Evolutionary conservation across 2,329 filamentous ascomycete species (phyloP).

Genomic region (Ceratocystis variospora): DNA sequence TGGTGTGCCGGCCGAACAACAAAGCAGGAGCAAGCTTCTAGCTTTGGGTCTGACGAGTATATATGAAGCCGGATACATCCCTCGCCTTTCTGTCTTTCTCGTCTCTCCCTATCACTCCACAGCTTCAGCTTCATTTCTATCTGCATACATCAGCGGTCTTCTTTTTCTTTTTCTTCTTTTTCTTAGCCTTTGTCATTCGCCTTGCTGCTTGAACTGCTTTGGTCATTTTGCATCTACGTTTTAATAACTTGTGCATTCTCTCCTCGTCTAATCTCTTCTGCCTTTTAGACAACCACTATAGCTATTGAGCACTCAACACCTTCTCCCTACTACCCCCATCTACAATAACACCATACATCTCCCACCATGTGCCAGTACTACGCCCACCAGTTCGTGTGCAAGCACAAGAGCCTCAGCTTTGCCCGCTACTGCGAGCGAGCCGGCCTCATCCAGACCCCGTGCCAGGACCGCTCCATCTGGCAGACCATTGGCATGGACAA

Average conservation of each 20-base stretch:
- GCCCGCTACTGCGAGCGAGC: slow-evolving; percentile 28
- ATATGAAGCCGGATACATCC: slow-evolving; percentile 5
- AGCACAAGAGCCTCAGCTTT: slow-evolving; percentile 27
- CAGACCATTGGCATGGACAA: slow-evolving; percentile 28
- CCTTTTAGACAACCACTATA: background rate
- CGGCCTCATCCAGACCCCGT: slow-evolving; percentile 28
- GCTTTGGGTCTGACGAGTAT: slow-evolving; percentile 1
- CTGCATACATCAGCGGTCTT: slow-evolving; percentile 1
- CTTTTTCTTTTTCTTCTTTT: background rate
- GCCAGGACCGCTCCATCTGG: slow-evolving; percentile 26
- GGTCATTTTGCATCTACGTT: slow-evolving; percentile 4
- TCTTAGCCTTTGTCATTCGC: background rate
- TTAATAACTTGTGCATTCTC: slow-evolving; percentile 3
- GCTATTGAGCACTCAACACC: background rate
- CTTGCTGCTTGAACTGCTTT: background rate
- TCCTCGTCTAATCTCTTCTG: background rate
- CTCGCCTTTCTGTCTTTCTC: background rate
- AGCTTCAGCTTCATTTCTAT: background rate
- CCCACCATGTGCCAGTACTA: slow-evolving; percentile 29
- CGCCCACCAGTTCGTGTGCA: slow-evolving; percentile 28
- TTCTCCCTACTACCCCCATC: background rate
- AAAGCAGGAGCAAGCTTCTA: background rate
- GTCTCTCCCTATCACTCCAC: background rate
- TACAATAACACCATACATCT: background rate
- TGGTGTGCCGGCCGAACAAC: background rate